Base-by-base conservation (phyloP, 805 yeast genomes). In the Starmerella gropengiesseri region DNA sequence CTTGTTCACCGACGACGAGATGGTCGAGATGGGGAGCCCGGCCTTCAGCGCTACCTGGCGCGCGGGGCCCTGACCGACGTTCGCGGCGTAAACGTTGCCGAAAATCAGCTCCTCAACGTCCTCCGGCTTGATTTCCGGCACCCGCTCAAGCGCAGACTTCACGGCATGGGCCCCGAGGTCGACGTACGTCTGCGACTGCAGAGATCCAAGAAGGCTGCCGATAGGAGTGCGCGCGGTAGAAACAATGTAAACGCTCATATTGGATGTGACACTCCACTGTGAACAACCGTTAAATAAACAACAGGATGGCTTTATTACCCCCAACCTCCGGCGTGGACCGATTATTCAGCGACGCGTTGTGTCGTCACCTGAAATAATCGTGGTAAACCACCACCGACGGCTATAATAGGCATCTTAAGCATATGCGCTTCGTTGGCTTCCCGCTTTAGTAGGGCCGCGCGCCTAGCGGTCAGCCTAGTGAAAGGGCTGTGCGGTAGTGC, bases 31-130 rank as follows among this genome's bases (percentile, higher is more conserved):
- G 38, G 84, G 77, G 41, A 91, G 72, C 9, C 97, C 97, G 18
- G 97, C 81, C 57, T 77, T 78, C 51, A 87, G 59, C n/a, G 94
- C 95, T 42, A 89, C 97, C 68, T 91, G 98, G 67, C 97, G 80
- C 29, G 98, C 98, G 34, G 97, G 97, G 44, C 89, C 86, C 68
- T 89, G 98, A 49, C 97, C 97, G 47, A 84, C 78, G 57, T 83
- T 84, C 50, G 96, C 97, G 58, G 82, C 83, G 58, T 85, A 65
- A 37, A 86, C 98, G 58, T 85, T 82, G 58, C 48, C 48, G 25
- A 44, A 44, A 18, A 45, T 26, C 31, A 47, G 35, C 44, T 35
- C 50, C 31, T 49, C 52, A 9, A 50, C 50, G 18, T 50, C 54
- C 34, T 31, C 44, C 29, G 53, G 37, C 47, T 49, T 49, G 41